Evolutionary conservation across 768 basidiomycete species (phyloP).

Genomic region (Tricholoma flavovirens): DNA sequence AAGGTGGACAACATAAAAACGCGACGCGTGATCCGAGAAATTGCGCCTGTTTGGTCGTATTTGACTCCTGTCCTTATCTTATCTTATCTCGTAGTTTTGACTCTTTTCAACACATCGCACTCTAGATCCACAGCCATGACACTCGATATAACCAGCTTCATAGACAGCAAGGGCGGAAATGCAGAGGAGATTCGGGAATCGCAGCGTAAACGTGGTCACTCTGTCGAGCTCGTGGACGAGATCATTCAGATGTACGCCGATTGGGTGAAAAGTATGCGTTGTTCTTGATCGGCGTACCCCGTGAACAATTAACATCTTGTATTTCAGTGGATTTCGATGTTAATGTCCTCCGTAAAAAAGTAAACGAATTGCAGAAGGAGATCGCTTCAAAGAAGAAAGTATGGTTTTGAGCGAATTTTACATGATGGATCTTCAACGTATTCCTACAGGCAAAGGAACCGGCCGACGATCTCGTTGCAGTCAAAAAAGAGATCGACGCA

Average conservation of each 20-base stretch:
- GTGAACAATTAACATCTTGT: constrained; percentile 1
- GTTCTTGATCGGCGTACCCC: constrained; percentile 1
- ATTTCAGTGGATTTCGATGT: constrained; percentile 84
- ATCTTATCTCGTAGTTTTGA: constrained; percentile 11
- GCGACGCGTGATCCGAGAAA: constrained; percentile 16
- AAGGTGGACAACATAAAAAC: constrained; percentile 9
- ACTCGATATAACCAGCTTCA: constrained; percentile 73
- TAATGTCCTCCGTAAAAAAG: constrained; percentile 70
- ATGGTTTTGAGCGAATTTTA: neutral
- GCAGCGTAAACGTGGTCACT: constrained; percentile 84
- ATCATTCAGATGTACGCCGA: constrained; percentile 86
- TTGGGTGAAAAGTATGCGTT: constrained; percentile 86
- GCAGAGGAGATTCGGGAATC: constrained; percentile 87
- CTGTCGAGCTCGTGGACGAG: constrained; percentile 91
- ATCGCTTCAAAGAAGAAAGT: constrained; percentile 94
- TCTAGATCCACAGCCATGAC: constrained; percentile 66
- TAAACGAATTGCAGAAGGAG: constrained; percentile 91
- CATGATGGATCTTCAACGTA: neutral
- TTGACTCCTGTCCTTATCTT: neutral
- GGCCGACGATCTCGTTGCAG: constrained; percentile 79
- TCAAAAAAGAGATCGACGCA: constrained; percentile 82
- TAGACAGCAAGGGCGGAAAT: constrained; percentile 88
- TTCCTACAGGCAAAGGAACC: constrained; percentile 75
- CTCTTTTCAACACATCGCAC: neutral
- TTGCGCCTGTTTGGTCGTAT: constrained; percentile 12